Percentiles rank a stretch among this genome's conserved stretches.
Conservation (phyloP, 2,329 filamentous ascomycete genomes). For the Beauveria sp. region DNA sequence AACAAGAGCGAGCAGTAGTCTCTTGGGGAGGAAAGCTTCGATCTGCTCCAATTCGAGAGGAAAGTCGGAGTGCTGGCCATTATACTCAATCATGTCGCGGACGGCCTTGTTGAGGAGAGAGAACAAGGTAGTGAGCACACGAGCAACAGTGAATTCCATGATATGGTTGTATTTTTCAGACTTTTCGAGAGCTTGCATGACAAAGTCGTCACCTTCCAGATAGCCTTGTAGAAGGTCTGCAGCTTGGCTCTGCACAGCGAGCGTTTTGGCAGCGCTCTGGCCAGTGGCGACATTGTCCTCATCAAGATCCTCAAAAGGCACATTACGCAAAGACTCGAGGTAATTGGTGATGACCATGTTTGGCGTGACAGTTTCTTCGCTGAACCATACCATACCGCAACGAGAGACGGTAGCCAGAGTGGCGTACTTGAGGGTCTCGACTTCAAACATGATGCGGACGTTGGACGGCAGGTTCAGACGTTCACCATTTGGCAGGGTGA, state of each 20-base stretch:
- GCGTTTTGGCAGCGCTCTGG: conserved; percentile 67
- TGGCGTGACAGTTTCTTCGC: conserved; percentile 89
- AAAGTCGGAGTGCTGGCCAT: conserved; percentile 89
- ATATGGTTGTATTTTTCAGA: conserved; percentile 84
- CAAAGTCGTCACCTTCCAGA: conserved; percentile 71
- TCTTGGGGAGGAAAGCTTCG: conserved; percentile 86
- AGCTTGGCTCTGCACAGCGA: conserved; percentile 70
- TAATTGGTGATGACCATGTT: conserved; percentile 92
- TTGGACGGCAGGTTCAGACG: conserved; percentile 90
- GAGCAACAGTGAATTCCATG: conserved; percentile 93
- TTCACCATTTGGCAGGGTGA: conserved; percentile 95
- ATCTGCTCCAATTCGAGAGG: conserved; percentile 84
- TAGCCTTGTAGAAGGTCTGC: conserved; percentile 72
- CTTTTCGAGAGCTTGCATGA: conserved; percentile 66
- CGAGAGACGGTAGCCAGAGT: conserved; percentile 98
- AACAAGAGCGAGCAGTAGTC: conserved; percentile 81
- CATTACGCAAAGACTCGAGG: conserved; percentile 70
- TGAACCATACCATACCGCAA: conserved; percentile 99
- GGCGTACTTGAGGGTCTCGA: conserved; percentile 94
- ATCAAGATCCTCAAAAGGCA: conserved; percentile 89
- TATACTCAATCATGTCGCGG: conserved; percentile 90
- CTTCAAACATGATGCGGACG: conserved; percentile 99
- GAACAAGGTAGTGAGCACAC: conserved; percentile 87
- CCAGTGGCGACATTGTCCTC: conserved; percentile 77
- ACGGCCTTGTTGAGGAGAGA: conserved; percentile 92